Evolutionary conservation across 352 stramenopile species (phyloP), one percentile per base, ranked within the genome.

Genomic region (Phytophthora fragariaefolia): DNA sequence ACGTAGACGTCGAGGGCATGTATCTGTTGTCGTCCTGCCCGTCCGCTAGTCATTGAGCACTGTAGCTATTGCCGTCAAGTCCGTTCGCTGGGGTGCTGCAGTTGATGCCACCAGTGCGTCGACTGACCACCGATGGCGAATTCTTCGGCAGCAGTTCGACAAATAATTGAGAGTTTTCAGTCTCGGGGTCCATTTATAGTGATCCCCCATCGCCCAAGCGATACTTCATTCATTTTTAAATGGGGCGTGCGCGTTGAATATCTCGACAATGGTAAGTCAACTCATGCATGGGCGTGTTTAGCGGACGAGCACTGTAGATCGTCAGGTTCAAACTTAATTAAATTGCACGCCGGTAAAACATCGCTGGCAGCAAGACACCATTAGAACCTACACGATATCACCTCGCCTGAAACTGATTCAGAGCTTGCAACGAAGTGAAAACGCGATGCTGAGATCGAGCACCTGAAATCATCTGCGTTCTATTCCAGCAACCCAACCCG

Each of bases 391-490:
- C 42, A 67, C 20, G 23, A 59, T 4, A 22, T 61, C 1, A 13
- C 27, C 2, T 67, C 50, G 5, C 49, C 46, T 9, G 61, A 61
- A 49, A 61, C 27, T 4, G 40, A 59, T 2, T 24, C 32, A 13
- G 42, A 48, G 18, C 2, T 51, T 15, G 32, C 40, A 20, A n/a
- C 20, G 15, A 67, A 67, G n/a, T 9, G 59, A 13, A 60, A 59
- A 10, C 49, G 59, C 8, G 49, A 67, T 17, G 32, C 22, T 18
- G 59, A 67, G 5, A 24, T 67, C 3, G 50, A 61, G n/a, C 28
- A 43, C 6, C 46, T 67, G 22, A 38, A 24, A 20, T 22, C 28
- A 3, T 51, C 49, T 4, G 24, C 43, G 3, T 6, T 65, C 4
- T 65, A 40, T 27, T 1, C 36, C 15, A 60, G 26, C 5, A 60